phyloP scores from a whole-genome alignment of 371 early-diverging fungal species.

The Racocetra persica region DNA sequence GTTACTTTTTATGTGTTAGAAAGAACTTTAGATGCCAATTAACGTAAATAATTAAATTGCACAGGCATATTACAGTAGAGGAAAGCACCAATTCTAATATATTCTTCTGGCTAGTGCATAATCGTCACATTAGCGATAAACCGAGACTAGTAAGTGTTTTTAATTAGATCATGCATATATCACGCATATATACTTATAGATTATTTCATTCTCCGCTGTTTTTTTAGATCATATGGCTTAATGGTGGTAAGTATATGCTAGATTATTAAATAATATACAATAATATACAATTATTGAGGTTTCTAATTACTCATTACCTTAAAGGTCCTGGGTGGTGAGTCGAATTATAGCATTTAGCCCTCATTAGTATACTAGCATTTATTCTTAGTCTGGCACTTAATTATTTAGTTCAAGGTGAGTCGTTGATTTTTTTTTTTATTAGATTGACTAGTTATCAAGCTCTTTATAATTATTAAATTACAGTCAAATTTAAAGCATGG shows the following conservation, averaged over 20 bases:
- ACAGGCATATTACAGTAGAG: conserved; percentile 58
- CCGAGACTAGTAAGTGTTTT: conserved; percentile 51
- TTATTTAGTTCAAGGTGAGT: conserved; percentile 51
- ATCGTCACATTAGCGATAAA: conserved; percentile 46
- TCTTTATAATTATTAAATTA: background rate
- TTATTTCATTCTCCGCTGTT: background rate
- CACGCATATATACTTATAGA: too few species aligned
- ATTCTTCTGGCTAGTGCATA: conserved; percentile 67
- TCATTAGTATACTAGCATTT: too few species aligned
- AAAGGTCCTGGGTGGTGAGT: conserved; percentile 52
- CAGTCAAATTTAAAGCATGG: conserved; percentile 67
- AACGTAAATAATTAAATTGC: background rate
- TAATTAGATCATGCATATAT: background rate
- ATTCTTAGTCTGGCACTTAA: too few species aligned
- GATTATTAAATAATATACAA: background rate
- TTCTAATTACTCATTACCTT: background rate
- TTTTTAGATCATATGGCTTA: conserved; percentile 82
- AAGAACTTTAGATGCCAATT: too few species aligned
- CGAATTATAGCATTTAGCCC: background rate
- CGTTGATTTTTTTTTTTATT: background rate
- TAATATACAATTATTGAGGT: background rate
- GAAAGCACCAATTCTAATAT: conserved; percentile 54
- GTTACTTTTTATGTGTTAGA: background rate
- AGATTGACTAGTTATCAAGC: background rate
- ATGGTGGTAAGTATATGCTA: conserved; percentile 67